phyloP scores from a whole-genome alignment of 257 asterid species.

The Solanum paucissectum region DNA sequence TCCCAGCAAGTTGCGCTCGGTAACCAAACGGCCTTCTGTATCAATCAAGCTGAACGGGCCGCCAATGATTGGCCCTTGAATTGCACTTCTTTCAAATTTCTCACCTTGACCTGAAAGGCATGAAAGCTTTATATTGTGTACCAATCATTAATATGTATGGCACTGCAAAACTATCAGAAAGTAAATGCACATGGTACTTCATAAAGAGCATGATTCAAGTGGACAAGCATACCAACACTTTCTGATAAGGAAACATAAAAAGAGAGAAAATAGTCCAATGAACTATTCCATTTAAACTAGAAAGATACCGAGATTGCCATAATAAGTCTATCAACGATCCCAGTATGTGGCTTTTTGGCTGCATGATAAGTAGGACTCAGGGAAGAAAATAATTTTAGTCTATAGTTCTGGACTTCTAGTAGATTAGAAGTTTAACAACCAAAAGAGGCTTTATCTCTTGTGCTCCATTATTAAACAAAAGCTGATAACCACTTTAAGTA shows the following conservation, averaged over 20 bases:
- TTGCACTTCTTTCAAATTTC: slow-evolving; percentile 78
- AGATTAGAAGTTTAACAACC: not conserved
- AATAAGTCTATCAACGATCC: not conserved
- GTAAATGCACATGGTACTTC: not conserved
- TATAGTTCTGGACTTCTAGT: not conserved
- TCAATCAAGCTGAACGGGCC: slow-evolving; percentile 77
- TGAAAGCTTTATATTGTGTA: not conserved
- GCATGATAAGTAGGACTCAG: not conserved
- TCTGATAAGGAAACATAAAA: not conserved
- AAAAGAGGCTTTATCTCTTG: not conserved
- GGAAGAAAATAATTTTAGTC: not conserved
- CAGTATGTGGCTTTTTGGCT: not conserved
- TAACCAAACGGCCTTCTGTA: slow-evolving; percentile 55
- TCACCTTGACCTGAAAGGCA: slow-evolving; percentile 57
- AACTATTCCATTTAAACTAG: not conserved
- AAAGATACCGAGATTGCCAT: not conserved
- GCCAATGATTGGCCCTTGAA: slow-evolving; percentile 82
- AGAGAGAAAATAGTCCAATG: not conserved
- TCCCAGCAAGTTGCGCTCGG: slow-evolving; percentile 72
- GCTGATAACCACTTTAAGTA: not conserved
- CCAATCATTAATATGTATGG: not conserved
- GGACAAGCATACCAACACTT: not conserved
- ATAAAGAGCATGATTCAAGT: not conserved
- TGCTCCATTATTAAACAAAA: not conserved
- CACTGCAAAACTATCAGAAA: not conserved